Base-by-base conservation (phyloP, 176 grass and related monocot species). In the Musa itinerans region DNA sequence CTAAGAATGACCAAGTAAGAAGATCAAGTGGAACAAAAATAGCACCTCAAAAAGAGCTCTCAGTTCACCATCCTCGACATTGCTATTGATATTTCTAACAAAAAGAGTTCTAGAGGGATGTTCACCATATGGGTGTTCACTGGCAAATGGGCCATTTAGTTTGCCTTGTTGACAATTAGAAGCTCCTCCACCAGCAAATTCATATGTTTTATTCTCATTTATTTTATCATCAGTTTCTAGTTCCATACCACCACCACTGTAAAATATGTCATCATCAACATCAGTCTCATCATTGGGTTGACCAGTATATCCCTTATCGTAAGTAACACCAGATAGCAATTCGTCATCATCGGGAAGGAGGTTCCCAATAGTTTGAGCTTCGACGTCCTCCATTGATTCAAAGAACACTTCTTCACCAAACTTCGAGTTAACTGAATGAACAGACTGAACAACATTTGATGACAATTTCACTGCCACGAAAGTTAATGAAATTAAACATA, bases 91-190 rank as follows among this genome's bases (percentile, higher is more conserved):
- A 80, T 96, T 96, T 75, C 93, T 89, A 61, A 96, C 87, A 76
- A 96, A 96, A 69, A 96, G 93, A 64, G 89, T 92, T 87, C 93
- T 90, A 0, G 93, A 96, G 76, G 89, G 93, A 74, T 88, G 93
- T 84, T 96, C 93, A 24, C 85, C 87, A 77, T 76, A 85, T 21
- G 87, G 89, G 58, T 90, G 89, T 76, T 92, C 87, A 73, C 89
- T 85, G 56, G 85, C 81, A 81, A 90, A 84, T 73, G 87, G 72
- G 15, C 78, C 81, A 85, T 82, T 86, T 68, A 89, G 51, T 52
- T 62, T 78, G 0, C 85, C 67, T 72, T 71, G 74, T 63, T 80
- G 76, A 29, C 83, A 65, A 55, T 82, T 72, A 16, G 71, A 81
- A 75, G 22, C 58, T 54, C 25, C 53, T 56, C 75, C 79, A 69